Base-by-base conservation (phyloP, 768 basidiomycete genomes). In the Rickenella mellea region DNA sequence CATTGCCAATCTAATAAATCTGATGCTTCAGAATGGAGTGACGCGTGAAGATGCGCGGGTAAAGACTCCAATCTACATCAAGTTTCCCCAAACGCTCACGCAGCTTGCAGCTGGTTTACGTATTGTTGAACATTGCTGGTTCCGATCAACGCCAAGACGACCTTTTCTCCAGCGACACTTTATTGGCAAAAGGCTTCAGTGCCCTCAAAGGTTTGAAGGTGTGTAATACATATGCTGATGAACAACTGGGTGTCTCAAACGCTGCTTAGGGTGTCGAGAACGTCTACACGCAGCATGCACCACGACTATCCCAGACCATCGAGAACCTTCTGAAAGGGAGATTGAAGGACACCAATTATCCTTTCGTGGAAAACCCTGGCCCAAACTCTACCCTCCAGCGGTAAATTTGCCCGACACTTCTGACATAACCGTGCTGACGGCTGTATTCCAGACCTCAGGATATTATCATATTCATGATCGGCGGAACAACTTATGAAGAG, bases 111-210 rank as follows among this genome's bases (percentile, higher is more conserved):
- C 73, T 97, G 42, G 93, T 99, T 2, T 93, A 97, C 60, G 84
- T 88, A 12, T 73, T 93, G 47, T 63, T 99, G 45, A 94, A 96
- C 51, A 78, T 93, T 35, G 88, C 94, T 1, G 96, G 96, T 22
- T 80, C 87, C 9, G 94, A 98, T 57, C 91, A 97, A 50, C 79
- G 96, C 22, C 94, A 99, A 64, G 94, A 97, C 54, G 96, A 98
- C 60, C 67, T 99, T 21, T 98, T 97, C 58, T 90, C 88, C 33
- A 96, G 86, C 30, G 94, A 96, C 61, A 91, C 92, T 11, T 66
- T 99, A 38, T 78, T 99, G 48, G 89, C 90, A 2, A 85, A 92
- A 56, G 96, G 96, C 2, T 81, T 91, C 42, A 92, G 88, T 24
- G 96, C 93, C 0, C 59, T 99, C 52, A 97, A 97, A 57, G 96